Evolutionary conservation across 2,329 filamentous ascomycete species (phyloP), one percentile per base, ranked within the genome.

Genomic region (Phymatotrichopsis omnivora): DNA sequence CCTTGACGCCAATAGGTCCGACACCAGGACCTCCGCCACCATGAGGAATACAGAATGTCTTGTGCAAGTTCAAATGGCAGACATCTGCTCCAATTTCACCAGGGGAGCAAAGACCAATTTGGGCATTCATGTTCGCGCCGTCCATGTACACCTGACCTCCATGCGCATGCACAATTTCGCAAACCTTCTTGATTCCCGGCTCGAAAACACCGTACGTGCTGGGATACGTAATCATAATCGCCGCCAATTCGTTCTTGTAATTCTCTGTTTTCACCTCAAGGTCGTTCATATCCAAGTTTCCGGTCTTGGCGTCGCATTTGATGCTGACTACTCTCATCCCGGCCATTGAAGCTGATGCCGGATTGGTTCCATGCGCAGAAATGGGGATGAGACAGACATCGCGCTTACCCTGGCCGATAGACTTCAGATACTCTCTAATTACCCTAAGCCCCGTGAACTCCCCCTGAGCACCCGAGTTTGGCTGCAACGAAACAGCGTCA

Each of bases 121-220:
- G 89, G 14, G 89, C 89, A 62, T 95, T 96, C 85, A 95, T 91
- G 69, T 96, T 96, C 55, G 89, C 89, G 36, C 89, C 89, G 62
- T 96, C 89, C 89, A 96, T 95, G 70, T 95, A 96, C 12, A 96
- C 89, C 61, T 93, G 85, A 7, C 89, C 89, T 41, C 89, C 89
- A 61, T 93, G 70, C 54, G 82, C 66, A 67, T 96, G 89, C 14
- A 96, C 85, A 23, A 93, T 69, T 44, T 85, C 70, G 65, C 86
- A 94, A 12, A 80, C 86, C 61, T 82, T 76, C 68, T 86, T 91
- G 63, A 94, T 76, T 54, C 79, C 74, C 2, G 87, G 87, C 69
- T 96, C 89, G 61, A 93, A 96, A 23, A 96, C 85, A 62, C 89
- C 89, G 57, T 82, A 96, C 0, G 89, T 96, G 63, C 82, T 91